Percentiles rank a stretch among this genome's conserved stretches.
Conservation (phyloP, 139 green algal species). For the Tetradesmus obliquus region DNA sequence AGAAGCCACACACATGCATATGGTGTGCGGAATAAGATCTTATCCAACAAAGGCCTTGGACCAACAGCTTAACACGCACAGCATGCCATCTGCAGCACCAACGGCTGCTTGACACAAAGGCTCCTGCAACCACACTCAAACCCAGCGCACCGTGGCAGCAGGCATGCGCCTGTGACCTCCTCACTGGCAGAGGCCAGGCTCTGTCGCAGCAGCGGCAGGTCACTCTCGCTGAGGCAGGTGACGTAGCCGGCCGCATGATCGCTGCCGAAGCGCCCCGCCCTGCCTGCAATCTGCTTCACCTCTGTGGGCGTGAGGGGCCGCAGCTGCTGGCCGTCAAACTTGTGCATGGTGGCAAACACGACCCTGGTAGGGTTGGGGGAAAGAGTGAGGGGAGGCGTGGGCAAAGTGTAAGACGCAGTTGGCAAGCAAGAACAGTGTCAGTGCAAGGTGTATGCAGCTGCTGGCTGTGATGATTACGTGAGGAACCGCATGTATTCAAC, state of each 20-base stretch:
- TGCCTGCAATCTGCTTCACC: conserved; percentile 47
- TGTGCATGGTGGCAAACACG: conserved; percentile 42
- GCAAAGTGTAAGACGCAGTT: not conserved
- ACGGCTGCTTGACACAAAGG: no score
- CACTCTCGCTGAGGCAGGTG: conserved; percentile 44
- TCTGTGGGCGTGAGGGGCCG: conserved; percentile 33
- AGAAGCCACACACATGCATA: no score
- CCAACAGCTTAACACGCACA: no score
- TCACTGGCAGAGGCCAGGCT: conserved; percentile 35
- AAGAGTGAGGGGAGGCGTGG: not conserved
- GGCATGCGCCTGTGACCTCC: conserved; percentile 27
- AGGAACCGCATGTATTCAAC: no score
- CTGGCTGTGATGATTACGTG: no score
- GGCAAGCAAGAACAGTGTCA: no score
- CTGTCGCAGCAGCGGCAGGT: conserved; percentile 55
- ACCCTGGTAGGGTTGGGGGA: not conserved
- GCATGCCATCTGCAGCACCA: no score
- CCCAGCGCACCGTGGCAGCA: conserved; percentile 65
- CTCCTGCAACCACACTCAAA: no score
- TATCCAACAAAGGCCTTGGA: no score
- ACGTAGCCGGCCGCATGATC: conserved; percentile 51
- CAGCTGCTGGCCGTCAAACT: conserved; percentile 30
- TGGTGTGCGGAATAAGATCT: no score
- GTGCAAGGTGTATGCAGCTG: no score
- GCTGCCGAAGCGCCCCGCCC: conserved; percentile 27